A percentile compares a stretch with the other conserved stretches of the same genome.
Conservation (phyloP, 345 rosid genomes). For the Gossypium herbaceum region DNA sequence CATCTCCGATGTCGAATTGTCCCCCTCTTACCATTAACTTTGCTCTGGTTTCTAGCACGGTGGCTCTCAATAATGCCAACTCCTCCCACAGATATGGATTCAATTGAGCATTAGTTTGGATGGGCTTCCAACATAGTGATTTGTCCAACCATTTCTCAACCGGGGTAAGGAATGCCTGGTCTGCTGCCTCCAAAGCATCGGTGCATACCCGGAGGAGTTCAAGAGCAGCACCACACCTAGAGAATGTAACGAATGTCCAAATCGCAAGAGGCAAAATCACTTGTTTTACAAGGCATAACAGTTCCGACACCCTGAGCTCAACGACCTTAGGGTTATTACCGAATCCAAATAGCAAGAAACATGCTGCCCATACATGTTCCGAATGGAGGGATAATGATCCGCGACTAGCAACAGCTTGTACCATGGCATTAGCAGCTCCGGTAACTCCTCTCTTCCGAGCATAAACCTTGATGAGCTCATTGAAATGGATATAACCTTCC, state of each 20-base stretch:
- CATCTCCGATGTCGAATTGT: conserved; percentile 78
- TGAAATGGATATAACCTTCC: conserved; percentile 56
- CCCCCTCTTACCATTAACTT: conserved; percentile 89
- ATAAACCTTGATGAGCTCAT: conserved; percentile 67
- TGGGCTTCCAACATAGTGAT: conserved; percentile 87
- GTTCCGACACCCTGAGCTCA: conserved; percentile 65
- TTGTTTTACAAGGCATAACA: conserved; percentile 54
- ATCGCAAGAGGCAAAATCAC: conserved; percentile 74
- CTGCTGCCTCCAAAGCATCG: conserved; percentile 77
- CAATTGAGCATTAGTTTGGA: conserved; percentile 78
- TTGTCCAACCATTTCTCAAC: conserved; percentile 82
- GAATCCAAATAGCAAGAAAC: conserved; percentile 74
- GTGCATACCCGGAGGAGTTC: conserved; percentile 90
- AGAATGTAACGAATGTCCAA: conserved; percentile 65
- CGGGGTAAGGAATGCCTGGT: conserved; percentile 77
- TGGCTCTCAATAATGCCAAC: conserved; percentile 77
- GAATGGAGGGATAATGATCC: conserved; percentile 52
- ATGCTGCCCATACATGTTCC: conserved; percentile 82
- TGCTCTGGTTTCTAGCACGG: conserved; percentile 86
- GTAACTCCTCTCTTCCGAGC: conserved; percentile 48
- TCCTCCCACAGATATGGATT: conserved; percentile 95
- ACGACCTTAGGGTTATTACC: conserved; percentile 56
- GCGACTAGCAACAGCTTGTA: conserved; percentile 62
- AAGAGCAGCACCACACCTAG: conserved; percentile 72
- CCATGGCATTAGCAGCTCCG: conserved; percentile 60